phyloP scores from a whole-genome alignment of 192 early-diverging fungal species.

The Rhizophagus clarus region DNA sequence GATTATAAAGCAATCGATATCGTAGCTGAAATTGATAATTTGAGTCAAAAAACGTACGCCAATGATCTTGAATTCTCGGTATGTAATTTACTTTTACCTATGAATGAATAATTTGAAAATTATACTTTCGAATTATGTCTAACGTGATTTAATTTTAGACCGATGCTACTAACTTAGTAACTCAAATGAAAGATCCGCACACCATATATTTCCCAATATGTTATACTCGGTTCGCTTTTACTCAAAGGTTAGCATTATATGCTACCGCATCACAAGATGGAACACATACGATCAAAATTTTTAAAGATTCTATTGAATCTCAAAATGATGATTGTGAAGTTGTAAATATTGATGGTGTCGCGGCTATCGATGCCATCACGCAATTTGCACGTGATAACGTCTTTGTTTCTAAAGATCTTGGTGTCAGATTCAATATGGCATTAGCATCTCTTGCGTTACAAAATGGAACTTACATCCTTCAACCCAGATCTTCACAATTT shows the following conservation, averaged over 20 bases:
- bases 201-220: conserved; percentile 14
- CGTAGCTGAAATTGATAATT: background rate
- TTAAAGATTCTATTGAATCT: background rate
- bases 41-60: background rate
- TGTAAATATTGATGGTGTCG: conserved; percentile 38
- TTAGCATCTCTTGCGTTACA: conserved; percentile 34
- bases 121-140: background rate
- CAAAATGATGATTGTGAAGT: conserved; percentile 35
- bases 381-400: conserved; percentile 39
- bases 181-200: conserved; percentile 3
- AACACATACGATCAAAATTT: background rate
- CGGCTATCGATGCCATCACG: conserved; percentile 38
- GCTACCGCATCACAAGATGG: background rate
- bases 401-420: conserved; percentile 44
- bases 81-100: too few species aligned
- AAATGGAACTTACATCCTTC: conserved; percentile 27
- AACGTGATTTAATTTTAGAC: background rate
- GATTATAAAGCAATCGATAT: background rate
- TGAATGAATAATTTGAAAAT: background rate
- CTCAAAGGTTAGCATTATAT: conserved; percentile 1
- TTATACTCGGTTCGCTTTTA: conserved; percentile 10
- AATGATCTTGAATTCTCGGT: conserved; percentile 4
- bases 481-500: conserved; percentile 26
- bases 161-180: background rate
- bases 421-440: conserved; percentile 46